Percentiles rank a stretch among this genome's conserved stretches.
Conservation (phyloP, 2,329 filamentous ascomycete species). For the Cladosporium sp. region DNA sequence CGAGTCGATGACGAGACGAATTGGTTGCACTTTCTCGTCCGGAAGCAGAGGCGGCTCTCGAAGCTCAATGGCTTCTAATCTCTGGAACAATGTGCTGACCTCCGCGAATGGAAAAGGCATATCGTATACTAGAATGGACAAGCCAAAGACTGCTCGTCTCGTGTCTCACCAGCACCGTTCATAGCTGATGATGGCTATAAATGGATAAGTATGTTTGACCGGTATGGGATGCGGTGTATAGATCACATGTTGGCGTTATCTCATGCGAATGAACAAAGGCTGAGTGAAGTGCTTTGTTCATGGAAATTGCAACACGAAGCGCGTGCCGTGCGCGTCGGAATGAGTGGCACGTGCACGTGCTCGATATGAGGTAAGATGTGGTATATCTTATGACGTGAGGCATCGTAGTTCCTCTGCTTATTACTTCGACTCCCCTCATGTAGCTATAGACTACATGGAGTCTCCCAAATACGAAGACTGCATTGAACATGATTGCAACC, state of each 20-base stretch:
- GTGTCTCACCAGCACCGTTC: not conserved
- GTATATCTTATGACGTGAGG: too few species aligned
- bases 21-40: slow-evolving; percentile 23
- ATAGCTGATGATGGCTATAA: not conserved
- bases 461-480: too few species aligned
- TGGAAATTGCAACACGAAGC: not conserved
- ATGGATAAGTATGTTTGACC: not conserved
- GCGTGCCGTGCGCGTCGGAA: not conserved
- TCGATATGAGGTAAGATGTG: too few species aligned
- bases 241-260: slow-evolving; percentile 1
- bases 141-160: not conserved
- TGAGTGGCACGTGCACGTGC: not conserved
- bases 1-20: slow-evolving; percentile 42
- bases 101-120: slow-evolving; percentile 67
- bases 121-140: not conserved
- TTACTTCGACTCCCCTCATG: too few species aligned
- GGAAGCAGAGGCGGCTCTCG: slow-evolving; percentile 38
- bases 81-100: slow-evolving; percentile 70
- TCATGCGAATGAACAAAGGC: not conserved
- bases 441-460: too few species aligned
- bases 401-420: too few species aligned
- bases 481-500: too few species aligned
- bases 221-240: not conserved
- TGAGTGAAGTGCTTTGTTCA: not conserved
- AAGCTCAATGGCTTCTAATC: slow-evolving; percentile 52